Evolutionary conservation across 73 alveolate species (phyloP).

Genomic region (Stentor coeruleus): DNA sequence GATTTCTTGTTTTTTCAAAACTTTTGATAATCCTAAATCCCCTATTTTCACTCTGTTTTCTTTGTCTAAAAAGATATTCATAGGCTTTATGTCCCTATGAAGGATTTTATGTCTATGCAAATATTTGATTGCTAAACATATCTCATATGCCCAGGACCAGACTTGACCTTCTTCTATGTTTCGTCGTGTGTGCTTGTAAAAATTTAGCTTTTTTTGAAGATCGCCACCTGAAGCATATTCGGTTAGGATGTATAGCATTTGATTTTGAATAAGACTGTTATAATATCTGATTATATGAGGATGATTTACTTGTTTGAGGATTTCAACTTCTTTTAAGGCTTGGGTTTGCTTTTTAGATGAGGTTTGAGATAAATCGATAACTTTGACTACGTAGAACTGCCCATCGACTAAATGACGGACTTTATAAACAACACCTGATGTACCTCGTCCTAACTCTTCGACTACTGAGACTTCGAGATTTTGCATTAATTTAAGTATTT

Average conservation of each 20-base stretch:
- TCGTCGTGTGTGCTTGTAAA: constrained; percentile 52
- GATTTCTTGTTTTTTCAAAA: constrained; percentile 25
- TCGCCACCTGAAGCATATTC: constrained; percentile 90
- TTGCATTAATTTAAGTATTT: no score
- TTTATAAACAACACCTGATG: constrained; percentile 82
- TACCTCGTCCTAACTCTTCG: no score
- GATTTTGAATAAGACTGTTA: constrained; percentile 65
- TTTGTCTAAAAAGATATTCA: constrained; percentile 74
- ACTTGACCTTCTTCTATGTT: constrained; percentile 65
- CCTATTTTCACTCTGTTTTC: constrained; percentile 72
- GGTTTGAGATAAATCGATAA: constrained; percentile 49
- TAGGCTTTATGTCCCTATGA: constrained; percentile 85
- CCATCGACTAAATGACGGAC: constrained; percentile 63
- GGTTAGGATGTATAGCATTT: constrained; percentile 77
- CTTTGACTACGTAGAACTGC: constrained; percentile 64
- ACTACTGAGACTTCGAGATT: no score
- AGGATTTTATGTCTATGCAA: constrained; percentile 72
- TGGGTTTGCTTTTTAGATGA: constrained; percentile 57
- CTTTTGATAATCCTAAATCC: constrained; percentile 96
- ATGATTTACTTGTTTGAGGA: constrained; percentile 61
- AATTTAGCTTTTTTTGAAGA: constrained; percentile 54
- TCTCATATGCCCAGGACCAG: constrained; percentile 83
- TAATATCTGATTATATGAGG: constrained; percentile 30
- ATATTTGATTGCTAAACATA: constrained; percentile 76
- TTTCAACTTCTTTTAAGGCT: constrained; percentile 68